Base-by-base conservation (phyloP, 2,329 filamentous ascomycete species). In the Blumeria graminis region DNA sequence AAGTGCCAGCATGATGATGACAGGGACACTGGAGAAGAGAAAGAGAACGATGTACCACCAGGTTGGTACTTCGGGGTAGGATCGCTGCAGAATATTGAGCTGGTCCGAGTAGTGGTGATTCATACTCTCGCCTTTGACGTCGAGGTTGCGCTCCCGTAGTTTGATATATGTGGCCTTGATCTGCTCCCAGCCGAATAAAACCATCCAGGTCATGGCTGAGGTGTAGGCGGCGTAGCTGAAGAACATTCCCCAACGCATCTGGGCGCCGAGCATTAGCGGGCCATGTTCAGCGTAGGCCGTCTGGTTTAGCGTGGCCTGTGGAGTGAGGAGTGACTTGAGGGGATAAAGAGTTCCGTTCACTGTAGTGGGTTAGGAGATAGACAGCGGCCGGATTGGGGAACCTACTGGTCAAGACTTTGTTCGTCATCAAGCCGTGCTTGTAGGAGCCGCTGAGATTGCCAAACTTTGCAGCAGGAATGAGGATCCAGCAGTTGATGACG, bases 201-300 rank as follows among this genome's bases (percentile, higher is more conserved):
- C 67, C 64, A 79, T 76, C 76, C 77, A 81, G 6, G 73, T 72
- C 52, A 80, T 69, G 0, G 76, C 75, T 0, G 76, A 78, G 0
- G 75, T 71, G 57, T 78, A 75, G 8, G 76, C 73, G 6, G 77
- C 76, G 57, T 80, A 80, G 62, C 76, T 75, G 63, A 78, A 80
- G 66, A 79, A 79, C 59, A 76, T 76, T 3, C 66, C 65, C 77
- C 77, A 81, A 3, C 78, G 69, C 45, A 74, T 71, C 58, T 80
- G 78, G 0, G 75, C 67, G 1, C 77, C 74, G 56, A 78, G 72
- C 59, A 77, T 78, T n/a, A 76, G 68, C 1, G 74, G 74, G 0
- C 77, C 77, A 36, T 74, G 68, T 57, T 72, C 65, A 8, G 67
- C 67, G 57, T 73, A 74, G 0, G 68, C 69, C 1, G 71, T 73